Evolutionary conservation across 192 early-diverging fungal genomes (phyloP), one percentile per base, ranked within the genome.

Genomic region (Gryganskiella cystojenkinii): DNA sequence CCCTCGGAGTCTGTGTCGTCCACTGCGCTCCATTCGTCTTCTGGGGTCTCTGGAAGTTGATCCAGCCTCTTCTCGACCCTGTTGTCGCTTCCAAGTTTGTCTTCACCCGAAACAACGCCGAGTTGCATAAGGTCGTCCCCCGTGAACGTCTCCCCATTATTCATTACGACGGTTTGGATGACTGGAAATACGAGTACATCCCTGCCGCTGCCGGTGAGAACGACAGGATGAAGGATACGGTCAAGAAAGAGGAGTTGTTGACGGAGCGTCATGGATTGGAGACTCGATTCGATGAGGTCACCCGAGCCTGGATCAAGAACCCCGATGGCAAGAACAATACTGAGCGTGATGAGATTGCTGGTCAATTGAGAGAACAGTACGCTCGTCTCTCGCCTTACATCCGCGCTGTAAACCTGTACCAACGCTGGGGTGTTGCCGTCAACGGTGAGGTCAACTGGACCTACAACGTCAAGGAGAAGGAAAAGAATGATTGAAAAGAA

Each of bases 11-110:
- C 5, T 89, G 90, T 37, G 82, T 96, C 6, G 90, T 98, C 31
- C 92, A 96, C 78, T 89, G 91, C 62, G 94, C 95, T 2, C 94
- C 95, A 52, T 97, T 95, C 91, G 84, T 97, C 42, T 97, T 97
- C 81, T 84, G 88, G 61, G 89, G 88, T 59, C 85, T 94, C 60
- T 98, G 96, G 96, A 87, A 87, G 61, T 67, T 96, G 55, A 91
- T 97, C 64, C 81, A 88, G 60, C 92, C 94, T 37, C 82, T 95
- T 73, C 83, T 98, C 20, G 96, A 98, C 69, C 95, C 96, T 35
- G 93, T 97, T 14, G 96, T 96, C 9, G 95, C 89, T 25, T 84
- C 86, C 57, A 98, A 98, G 79, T 90, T 98, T 64, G 79, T 86
- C 33, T 96, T 98, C 71, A 87, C 89, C 34, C 85, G 88, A 14